phyloP scores from a whole-genome alignment of 768 basidiomycete species.

The Lepiota venenata region DNA sequence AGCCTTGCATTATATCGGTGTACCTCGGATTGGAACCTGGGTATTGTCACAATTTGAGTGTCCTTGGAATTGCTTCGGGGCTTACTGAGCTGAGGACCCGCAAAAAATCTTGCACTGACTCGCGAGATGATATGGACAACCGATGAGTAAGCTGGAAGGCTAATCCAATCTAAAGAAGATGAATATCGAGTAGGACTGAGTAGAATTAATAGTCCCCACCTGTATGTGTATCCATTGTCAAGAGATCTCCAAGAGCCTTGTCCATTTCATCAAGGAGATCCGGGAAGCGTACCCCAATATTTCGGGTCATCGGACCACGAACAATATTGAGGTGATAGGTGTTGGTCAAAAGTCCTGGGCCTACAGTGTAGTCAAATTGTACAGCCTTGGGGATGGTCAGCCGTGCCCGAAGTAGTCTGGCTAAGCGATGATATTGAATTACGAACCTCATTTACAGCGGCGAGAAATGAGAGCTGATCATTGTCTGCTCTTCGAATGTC shows the following conservation, averaged over 20 bases:
- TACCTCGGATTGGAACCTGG: conserved; percentile 41
- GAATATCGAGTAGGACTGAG: too few relatives aligned
- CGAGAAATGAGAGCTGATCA: background rate
- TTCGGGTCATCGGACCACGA: conserved; percentile 30
- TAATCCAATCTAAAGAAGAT: background rate
- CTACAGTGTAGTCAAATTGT: conserved; percentile 33
- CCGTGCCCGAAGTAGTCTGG: too few relatives aligned
- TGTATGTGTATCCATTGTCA: background rate
- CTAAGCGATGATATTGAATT: background rate
- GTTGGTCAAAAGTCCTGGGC: conserved; percentile 25
- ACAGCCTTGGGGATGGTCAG: conserved; percentile 17
- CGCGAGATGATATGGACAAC: background rate
- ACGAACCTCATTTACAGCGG: background rate
- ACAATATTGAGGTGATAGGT: conserved; percentile 36
- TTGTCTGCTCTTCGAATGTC: background rate
- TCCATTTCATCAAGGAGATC: conserved; percentile 45
- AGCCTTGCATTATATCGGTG: conserved; percentile 29
- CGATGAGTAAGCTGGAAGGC: background rate
- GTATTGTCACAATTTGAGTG: background rate
- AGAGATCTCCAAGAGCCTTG: conserved; percentile 33
- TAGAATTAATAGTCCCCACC: too few relatives aligned
- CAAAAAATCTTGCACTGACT: background rate
- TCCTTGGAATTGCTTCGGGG: background rate
- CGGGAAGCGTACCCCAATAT: conserved; percentile 30
- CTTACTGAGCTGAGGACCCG: conserved; percentile 13